These are phyloP conservation scores for Puccinellia tenuiflora DNA, from an alignment of 176 grass and related monocot species.

Conservation along the genomic window DNA sequence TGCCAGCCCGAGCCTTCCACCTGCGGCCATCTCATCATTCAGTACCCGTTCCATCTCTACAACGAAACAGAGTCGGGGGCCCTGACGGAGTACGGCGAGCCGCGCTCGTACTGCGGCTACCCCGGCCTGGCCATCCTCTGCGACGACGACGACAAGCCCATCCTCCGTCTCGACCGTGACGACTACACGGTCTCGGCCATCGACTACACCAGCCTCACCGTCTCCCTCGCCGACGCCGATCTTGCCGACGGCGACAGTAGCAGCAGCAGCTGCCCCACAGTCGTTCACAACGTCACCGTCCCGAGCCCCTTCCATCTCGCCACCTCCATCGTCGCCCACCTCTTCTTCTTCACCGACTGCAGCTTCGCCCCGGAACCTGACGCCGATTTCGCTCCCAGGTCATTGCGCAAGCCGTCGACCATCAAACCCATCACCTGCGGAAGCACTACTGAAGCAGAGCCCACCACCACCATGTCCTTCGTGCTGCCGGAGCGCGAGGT, in stretches of 20 bases:
- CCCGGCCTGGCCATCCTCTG: constrained; percentile 32
- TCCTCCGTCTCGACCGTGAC: constrained; percentile 1
- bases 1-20: constrained; percentile 16
- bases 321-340: neutral
- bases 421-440: constrained; percentile 19
- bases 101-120: constrained; percentile 35
- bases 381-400: neutral
- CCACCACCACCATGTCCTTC: neutral
- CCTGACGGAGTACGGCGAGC: neutral
- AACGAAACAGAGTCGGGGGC: neutral
- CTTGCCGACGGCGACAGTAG: rapidly evolving
- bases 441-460: neutral
- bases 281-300: constrained; percentile 40
- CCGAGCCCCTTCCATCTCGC: neutral
- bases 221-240: constrained; percentile 29
- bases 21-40: constrained; percentile 39
- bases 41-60: constrained; percentile 42
- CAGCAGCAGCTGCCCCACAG: constrained; percentile 21
- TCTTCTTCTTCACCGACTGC: constrained; percentile 42
- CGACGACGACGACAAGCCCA: neutral
- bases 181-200: constrained; percentile 26
- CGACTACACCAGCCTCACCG: constrained; percentile 16
- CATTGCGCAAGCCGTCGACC: constrained; percentile 13
- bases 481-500: neutral
- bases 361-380: neutral